A percentile compares a stretch with the other conserved stretches of the same genome.
Conservation (phyloP, 2,329 filamentous ascomycete species). For the Beauveria sp. region DNA sequence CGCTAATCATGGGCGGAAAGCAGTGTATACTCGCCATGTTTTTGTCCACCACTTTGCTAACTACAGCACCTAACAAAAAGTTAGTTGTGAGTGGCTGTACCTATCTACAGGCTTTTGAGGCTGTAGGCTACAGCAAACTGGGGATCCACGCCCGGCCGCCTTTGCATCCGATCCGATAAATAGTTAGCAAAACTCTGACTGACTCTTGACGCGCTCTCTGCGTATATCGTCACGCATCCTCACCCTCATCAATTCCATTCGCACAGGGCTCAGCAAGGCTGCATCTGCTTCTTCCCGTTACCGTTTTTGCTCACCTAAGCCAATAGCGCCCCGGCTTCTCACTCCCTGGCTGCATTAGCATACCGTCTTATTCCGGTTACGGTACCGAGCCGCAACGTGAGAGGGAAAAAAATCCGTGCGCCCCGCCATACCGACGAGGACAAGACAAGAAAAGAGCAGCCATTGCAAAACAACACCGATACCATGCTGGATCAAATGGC, state of each 20-base stretch:
- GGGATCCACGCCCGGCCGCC: neutral
- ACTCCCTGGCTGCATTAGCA: neutral
- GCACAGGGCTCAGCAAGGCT: neutral
- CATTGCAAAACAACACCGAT: conserved; percentile 4
- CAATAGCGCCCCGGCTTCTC: neutral
- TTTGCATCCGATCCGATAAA: neutral
- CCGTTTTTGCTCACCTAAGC: neutral
- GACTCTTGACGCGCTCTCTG: neutral
- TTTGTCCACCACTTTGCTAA: too few relatives aligned
- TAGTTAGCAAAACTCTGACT: conserved; percentile 5
- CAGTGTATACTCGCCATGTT: too few relatives aligned
- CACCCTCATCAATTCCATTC: neutral
- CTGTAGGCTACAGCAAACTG: too few relatives aligned
- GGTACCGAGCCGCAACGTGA: neutral
- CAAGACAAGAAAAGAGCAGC: neutral
- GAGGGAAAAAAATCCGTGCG: conserved; percentile 7
- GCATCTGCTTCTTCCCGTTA: neutral
- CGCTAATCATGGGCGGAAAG: too few relatives aligned
- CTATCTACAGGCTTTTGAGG: too few relatives aligned
- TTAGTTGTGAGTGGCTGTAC: too few relatives aligned
- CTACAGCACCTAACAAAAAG: too few relatives aligned
- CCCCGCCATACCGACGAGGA: conserved; percentile 8
- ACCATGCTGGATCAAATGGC: conserved; percentile 38
- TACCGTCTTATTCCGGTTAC: neutral
- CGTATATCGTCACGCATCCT: conserved; percentile 1